Evolutionary conservation across 1,284 basidiomycete genomes (phyloP), one percentile per base, ranked within the genome.

Genomic region (Trichosporon coremiiforme): DNA sequence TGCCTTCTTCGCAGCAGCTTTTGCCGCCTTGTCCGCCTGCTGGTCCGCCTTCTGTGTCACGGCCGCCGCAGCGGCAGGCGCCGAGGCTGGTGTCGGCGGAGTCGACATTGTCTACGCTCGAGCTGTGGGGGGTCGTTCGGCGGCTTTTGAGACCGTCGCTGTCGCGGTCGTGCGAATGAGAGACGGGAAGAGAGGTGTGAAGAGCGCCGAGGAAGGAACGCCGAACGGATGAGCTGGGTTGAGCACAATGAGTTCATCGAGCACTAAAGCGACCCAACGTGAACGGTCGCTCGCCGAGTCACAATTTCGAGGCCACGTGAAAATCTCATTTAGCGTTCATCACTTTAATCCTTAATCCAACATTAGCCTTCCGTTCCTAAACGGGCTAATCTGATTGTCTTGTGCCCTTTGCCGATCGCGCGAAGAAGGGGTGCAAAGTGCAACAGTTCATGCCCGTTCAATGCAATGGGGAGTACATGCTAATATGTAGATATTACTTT

Each of bases 21-120:
- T 70, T 20, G 41, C 45, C 25, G 64, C 45, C 36, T 68, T 64
- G 35, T 50, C 65, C 41, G 41, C 65, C 45, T 53, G 47, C 47
- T 53, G 47, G 47, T 53, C 45, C 36, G 64, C 45, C 50, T 68
- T 64, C n/a, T 50, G 41, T 29, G 41, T 45, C 45, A 38, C 25
- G 4, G 64, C 45, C 9, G 25, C 64, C 31, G 38, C 53, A 12
- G 67, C 20, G 20, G 50, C 64, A 3, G 38, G 38, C 38, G 66
- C 66, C 1, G 64, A 36, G 2, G 50, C 53, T 4, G 67, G 29
- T 65, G 50, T 65, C 55, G 62, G 29, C n/a, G 64, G 64, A 7
- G 67, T 41, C 25, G 67, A 68, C 63, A 65, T 65, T 25, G 45
- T 57, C 2, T 31, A 15, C 29, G 55, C 29, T 31, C 55, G 29